phyloP scores from a whole-genome alignment of 2,329 filamentous ascomycete genomes.

The Pyrenochaeta sp. region DNA sequence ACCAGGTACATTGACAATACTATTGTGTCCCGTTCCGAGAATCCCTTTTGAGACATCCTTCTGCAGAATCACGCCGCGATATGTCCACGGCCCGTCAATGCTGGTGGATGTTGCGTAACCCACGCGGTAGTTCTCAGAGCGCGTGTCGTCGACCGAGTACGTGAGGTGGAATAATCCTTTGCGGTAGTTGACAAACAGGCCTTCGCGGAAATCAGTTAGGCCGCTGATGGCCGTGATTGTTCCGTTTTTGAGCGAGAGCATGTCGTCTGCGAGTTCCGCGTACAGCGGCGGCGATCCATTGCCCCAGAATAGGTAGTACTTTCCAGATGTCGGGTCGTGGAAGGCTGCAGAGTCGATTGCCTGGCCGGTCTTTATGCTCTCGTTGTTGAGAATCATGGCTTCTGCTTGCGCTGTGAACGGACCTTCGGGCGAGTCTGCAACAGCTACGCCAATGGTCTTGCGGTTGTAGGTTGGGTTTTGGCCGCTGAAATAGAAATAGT shows the following conservation, averaged over 20 bases:
- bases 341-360: slow-evolving; percentile 37
- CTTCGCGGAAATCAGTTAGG: slow-evolving; percentile 34
- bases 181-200: slow-evolving; percentile 34
- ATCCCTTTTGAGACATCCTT: slow-evolving; percentile 32
- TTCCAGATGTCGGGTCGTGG: slow-evolving; percentile 30
- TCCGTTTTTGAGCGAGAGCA: slow-evolving; percentile 25
- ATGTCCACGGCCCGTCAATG: slow-evolving; percentile 35
- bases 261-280: slow-evolving; percentile 33
- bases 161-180: slow-evolving; percentile 34
- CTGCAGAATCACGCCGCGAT: slow-evolving; percentile 32
- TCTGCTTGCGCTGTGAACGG: slow-evolving; percentile 33
- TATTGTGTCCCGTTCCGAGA: slow-evolving; percentile 32
- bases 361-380: slow-evolving; percentile 27
- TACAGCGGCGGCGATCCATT: slow-evolving; percentile 27
- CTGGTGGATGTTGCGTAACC: slow-evolving; percentile 32
- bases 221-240: slow-evolving; percentile 22
- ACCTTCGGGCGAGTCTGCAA: slow-evolving; percentile 28
- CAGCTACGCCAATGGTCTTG: slow-evolving; percentile 38
- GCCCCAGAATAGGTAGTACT: slow-evolving; percentile 40
- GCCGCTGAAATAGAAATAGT: slow-evolving; percentile 41
- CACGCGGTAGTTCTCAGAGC: slow-evolving; percentile 34
- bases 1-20: slow-evolving; percentile 34
- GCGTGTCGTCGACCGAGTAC: slow-evolving; percentile 39
- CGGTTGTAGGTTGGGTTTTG: slow-evolving; percentile 33
- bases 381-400: slow-evolving; percentile 39